Base-by-base conservation (phyloP, 208 protist species). In the Tritrichomonas foetus region DNA sequence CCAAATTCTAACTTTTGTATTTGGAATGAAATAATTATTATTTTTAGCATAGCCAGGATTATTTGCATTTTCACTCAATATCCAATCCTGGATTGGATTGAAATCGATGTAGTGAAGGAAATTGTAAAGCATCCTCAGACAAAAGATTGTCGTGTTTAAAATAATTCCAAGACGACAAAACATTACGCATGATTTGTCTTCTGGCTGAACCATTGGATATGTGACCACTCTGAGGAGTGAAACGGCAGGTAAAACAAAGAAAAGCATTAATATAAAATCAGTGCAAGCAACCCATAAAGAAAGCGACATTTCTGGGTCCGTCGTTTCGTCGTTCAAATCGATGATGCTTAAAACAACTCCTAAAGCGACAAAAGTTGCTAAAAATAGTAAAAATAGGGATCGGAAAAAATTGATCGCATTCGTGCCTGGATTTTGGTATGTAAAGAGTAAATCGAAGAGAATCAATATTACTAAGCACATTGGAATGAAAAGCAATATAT, bases 151-250 rank as follows among this genome's bases (percentile, higher is more conserved):
- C 2, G 30, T 39, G 30, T 57, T 44, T 16, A 57, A 30, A 57
- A 57, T n/a, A 57, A 89, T 44, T 0, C 78, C 78, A 57, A 89
- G 20, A n/a, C 47, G 53, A 47, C 78, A 89, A 39, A 89, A 89
- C 14, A 57, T 89, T n/a, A 89, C 78, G 27, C 78, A 89, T 13
- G 27, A 14, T 9, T 20, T 36, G 39, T 89, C 78, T 53, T 89
- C 78, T 57, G 78, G 78, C 47, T 89, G 78, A 89, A 89, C 78
- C 78, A 89, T 89, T 89, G 78, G 78, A 89, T 89, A 89, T 33
- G 78, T 89, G 30, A 89, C 78, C 14, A 47, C 78, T 33, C 13
- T 36, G 3, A 89, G 47, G 57, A 89, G 78, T 9, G 47, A 57
- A 30, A 44, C 8, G 39, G 78, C 78, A 33, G 78, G 78, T 20